phyloP scores from a whole-genome alignment of 2,329 filamentous ascomycete species.

The Verticillium zaregamsianum region DNA sequence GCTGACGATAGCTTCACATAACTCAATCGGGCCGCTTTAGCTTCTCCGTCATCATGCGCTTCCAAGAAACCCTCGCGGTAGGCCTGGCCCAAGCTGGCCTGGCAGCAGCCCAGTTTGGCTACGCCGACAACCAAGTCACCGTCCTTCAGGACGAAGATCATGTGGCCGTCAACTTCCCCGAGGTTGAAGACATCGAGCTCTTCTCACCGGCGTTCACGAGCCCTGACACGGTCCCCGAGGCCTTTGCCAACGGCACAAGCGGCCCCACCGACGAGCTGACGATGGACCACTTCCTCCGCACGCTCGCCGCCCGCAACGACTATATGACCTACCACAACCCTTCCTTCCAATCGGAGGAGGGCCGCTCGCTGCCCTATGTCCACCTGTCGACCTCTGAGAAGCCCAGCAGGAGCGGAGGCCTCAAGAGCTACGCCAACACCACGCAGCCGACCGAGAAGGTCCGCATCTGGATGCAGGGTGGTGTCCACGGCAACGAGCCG shows the following conservation, averaged over 20 bases:
- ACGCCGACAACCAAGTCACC: conserved; percentile 20
- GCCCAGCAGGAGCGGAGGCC: not conserved
- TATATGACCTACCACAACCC: conserved; percentile 18
- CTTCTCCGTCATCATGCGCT: not conserved
- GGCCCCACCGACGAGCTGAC: conserved; percentile 20
- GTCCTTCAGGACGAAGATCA: conserved; percentile 16
- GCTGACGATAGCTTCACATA: not conserved
- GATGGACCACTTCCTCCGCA: conserved; percentile 16
- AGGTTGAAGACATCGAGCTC: conserved; percentile 16
- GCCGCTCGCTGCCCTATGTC: conserved; percentile 17
- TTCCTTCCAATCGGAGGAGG: conserved; percentile 17
- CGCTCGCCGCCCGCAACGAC: conserved; percentile 15
- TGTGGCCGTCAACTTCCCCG: conserved; percentile 18
- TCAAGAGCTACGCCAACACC: conserved; percentile 7
- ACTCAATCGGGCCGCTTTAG: not conserved
- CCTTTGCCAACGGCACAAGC: conserved; percentile 21
- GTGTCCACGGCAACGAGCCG: conserved; percentile 27
- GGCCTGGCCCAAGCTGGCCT: conserved; percentile 15
- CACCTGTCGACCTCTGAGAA: conserved; percentile 9
- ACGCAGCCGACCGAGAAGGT: conserved; percentile 16
- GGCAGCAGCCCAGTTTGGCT: conserved; percentile 14
- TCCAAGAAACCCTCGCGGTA: not conserved
- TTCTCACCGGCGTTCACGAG: conserved; percentile 20
- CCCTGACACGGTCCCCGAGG: conserved; percentile 15
- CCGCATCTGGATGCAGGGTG: conserved; percentile 25